Evolutionary conservation across 2,329 filamentous ascomycete genomes (phyloP).

Genomic region (Phaeophleospora eucalypticola): DNA sequence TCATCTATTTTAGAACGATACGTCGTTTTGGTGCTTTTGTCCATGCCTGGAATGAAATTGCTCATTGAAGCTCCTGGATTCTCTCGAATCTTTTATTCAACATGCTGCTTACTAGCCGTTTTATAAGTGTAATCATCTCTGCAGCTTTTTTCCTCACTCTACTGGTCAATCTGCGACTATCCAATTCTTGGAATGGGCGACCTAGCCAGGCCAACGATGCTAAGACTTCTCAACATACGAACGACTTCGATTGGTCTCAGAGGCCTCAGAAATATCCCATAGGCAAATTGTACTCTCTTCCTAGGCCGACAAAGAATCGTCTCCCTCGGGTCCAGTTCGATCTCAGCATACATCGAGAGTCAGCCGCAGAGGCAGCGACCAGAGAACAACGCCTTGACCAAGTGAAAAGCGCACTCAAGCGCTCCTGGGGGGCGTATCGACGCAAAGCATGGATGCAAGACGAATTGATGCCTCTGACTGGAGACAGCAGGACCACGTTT

Average conservation of each 20-base stretch:
- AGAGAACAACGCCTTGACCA: conserved; percentile 14
- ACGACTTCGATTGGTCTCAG: neutral
- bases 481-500: conserved; percentile 69
- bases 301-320: neutral
- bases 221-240: too few species aligned
- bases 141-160: too few species aligned
- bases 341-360: conserved; percentile 3
- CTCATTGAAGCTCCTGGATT: too few species aligned
- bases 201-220: too few species aligned
- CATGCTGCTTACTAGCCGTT: too few species aligned
- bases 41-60: too few species aligned
- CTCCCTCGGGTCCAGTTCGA: conserved; percentile 12
- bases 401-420: conserved; percentile 70
- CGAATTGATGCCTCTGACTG: conserved; percentile 66
- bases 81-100: too few species aligned
- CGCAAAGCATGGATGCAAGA: conserved; percentile 79
- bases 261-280: neutral
- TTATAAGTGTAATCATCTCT: too few species aligned
- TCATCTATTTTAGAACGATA: too few species aligned
- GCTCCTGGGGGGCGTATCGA: conserved; percentile 78
- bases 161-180: too few species aligned
- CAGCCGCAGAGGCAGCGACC: conserved; percentile 3
- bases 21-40: too few species aligned
- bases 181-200: too few species aligned
- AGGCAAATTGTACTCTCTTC: neutral